Conservation (phyloP, 495 filamentous ascomycete species). For the Cudoniella acicularis region DNA sequence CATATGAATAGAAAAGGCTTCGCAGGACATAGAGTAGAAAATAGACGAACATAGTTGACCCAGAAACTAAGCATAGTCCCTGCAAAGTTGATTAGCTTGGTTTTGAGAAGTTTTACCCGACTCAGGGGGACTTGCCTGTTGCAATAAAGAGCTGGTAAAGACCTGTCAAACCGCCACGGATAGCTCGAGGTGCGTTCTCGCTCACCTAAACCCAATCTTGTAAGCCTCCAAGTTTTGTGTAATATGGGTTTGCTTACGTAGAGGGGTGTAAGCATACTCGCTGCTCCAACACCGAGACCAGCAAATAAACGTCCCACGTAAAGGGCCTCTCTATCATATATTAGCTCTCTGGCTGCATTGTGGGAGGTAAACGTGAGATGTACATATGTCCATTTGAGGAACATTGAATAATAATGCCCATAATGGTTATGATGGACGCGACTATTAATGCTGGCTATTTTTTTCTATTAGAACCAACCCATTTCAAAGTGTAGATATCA, state of each 20-base stretch:
- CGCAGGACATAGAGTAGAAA: too few relatives aligned
- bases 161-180: slow-evolving; percentile 66
- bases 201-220: slow-evolving; percentile 26
- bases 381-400: slow-evolving; percentile 37
- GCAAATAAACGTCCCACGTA: slow-evolving; percentile 65
- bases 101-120: too few relatives aligned
- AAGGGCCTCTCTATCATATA: slow-evolving; percentile 41
- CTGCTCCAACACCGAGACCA: slow-evolving; percentile 63
- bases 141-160: slow-evolving; percentile 68
- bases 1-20: not conserved
- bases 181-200: slow-evolving; percentile 68
- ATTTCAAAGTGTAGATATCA: slow-evolving; percentile 11
- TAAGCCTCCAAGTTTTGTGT: not conserved
- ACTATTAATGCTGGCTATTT: slow-evolving; percentile 31
- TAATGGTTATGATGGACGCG: slow-evolving; percentile 35
- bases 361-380: slow-evolving; percentile 29
- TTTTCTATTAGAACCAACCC: not conserved
- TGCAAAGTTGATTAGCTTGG: slow-evolving; percentile 27
- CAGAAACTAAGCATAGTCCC: slow-evolving; percentile 66
- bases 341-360: slow-evolving; percentile 24
- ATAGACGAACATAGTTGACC: slow-evolving; percentile 20
- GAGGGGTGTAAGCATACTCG: slow-evolving; percentile 60
- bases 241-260: slow-evolving; percentile 28
- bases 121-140: slow-evolving; percentile 19
- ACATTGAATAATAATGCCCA: slow-evolving; percentile 39